Conservation (phyloP, 768 basidiomycete species). For the Rhodotorula paludigena region DNA sequence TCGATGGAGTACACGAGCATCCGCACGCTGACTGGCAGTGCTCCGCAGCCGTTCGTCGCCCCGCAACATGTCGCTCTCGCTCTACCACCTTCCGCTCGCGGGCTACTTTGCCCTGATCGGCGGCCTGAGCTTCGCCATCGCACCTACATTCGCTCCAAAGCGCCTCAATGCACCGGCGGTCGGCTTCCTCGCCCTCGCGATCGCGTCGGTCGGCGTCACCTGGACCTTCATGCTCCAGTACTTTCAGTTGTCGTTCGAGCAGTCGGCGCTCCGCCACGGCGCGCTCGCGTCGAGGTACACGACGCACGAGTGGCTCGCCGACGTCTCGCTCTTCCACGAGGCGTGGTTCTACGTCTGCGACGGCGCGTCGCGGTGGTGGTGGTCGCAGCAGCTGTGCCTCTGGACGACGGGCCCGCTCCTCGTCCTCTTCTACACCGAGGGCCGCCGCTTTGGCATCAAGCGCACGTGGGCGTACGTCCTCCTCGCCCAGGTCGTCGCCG, state of each 20-base stretch:
- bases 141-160: background rate
- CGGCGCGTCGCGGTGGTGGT: constrained; percentile 61
- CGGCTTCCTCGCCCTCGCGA: constrained; percentile 18
- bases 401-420: constrained; percentile 61
- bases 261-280: constrained; percentile 12
- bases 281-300: background rate
- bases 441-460: constrained; percentile 57
- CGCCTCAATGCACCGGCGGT: background rate
- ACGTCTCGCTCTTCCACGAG: constrained; percentile 39
- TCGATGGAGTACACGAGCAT: too few relatives aligned
- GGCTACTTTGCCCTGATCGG: constrained; percentile 29
- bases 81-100: constrained; percentile 19
- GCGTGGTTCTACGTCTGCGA: constrained; percentile 50
- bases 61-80: background rate
- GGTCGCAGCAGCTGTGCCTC: constrained; percentile 62
- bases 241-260: constrained; percentile 24
- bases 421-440: constrained; percentile 54
- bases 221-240: constrained; percentile 39
- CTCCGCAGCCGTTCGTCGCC: background rate
- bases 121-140: background rate
- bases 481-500: constrained; percentile 66
- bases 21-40: too few relatives aligned
- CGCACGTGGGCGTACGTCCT: constrained; percentile 66
- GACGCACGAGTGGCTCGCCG: constrained; percentile 34
- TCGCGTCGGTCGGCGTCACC: constrained; percentile 15